Conservation (phyloP, 2,329 filamentous ascomycete genomes). For the Colletotrichum salicis region DNA sequence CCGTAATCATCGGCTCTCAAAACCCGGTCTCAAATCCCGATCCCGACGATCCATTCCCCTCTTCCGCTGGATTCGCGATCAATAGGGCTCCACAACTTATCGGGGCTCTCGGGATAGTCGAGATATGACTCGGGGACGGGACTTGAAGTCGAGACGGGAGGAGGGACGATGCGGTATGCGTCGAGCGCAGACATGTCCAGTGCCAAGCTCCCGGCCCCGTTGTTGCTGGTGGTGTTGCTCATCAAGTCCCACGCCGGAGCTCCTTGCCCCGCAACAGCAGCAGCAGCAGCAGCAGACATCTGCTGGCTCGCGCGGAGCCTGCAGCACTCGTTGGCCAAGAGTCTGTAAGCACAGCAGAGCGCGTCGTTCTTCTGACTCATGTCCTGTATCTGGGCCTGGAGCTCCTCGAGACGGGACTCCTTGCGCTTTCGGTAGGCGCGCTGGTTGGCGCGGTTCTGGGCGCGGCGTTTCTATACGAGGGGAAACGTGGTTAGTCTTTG, state of each 20-base stretch:
- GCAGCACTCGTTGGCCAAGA: conserved; percentile 27
- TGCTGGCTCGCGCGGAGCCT: conserved; percentile 16
- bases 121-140: conserved; percentile 23
- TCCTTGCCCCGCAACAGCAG: neutral
- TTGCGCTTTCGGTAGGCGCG: conserved; percentile 33
- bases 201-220: conserved; percentile 3
- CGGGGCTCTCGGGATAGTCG: conserved; percentile 29
- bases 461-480: conserved; percentile 22
- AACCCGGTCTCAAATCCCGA: neutral
- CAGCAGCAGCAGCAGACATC: neutral
- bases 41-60: neutral
- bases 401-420: conserved; percentile 30
- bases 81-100: conserved; percentile 25
- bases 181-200: conserved; percentile 24
- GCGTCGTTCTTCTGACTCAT: conserved; percentile 33
- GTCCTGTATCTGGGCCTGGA: conserved; percentile 31
- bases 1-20: neutral
- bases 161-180: conserved; percentile 1
- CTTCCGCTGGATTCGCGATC: neutral
- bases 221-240: neutral
- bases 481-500: conserved; percentile 1
- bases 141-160: conserved; percentile 12
- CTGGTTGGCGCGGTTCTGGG: conserved; percentile 34
- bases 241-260: conserved; percentile 2
- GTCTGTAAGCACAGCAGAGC: conserved; percentile 31